Evolutionary conservation across 1,284 basidiomycete species (phyloP).

Genomic region (Pseudomicrostroma phylloplanum): DNA sequence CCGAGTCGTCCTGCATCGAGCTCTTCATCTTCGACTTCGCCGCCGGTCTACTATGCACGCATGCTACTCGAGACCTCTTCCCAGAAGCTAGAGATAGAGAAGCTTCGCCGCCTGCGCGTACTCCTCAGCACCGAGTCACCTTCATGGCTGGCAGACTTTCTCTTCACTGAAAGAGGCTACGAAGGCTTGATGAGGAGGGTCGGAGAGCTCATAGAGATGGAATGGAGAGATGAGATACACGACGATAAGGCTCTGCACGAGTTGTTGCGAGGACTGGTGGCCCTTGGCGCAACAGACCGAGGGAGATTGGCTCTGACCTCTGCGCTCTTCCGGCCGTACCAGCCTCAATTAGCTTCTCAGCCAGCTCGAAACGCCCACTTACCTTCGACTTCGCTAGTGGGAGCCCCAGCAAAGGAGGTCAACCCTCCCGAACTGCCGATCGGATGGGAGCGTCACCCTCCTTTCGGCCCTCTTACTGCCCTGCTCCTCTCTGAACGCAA

Average conservation of each 20-base stretch:
- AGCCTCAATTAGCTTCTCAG: not conserved
- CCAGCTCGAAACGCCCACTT: constrained; percentile 59
- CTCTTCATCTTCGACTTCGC: not conserved
- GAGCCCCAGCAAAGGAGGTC: not conserved
- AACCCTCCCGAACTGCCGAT: constrained; percentile 1
- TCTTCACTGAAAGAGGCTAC: constrained; percentile 72
- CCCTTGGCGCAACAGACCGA: constrained; percentile 78
- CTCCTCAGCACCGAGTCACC: constrained; percentile 39
- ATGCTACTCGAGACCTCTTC: constrained; percentile 9
- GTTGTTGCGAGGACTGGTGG: constrained; percentile 86
- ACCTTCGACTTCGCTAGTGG: constrained; percentile 66
- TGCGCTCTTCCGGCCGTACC: constrained; percentile 1
- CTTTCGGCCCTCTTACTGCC: constrained; percentile 72
- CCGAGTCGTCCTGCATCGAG: not conserved
- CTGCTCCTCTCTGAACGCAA: constrained; percentile 94
- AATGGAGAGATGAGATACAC: constrained; percentile 98
- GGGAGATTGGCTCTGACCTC: not conserved
- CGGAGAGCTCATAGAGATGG: constrained; percentile 86
- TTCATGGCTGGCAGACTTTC: constrained; percentile 87
- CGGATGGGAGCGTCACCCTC: constrained; percentile 53
- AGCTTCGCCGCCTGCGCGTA: constrained; percentile 37
- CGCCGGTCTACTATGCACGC: not conserved
- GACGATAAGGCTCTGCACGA: constrained; percentile 92
- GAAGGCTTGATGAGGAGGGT: constrained; percentile 71
- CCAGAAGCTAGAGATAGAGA: constrained; percentile 10